These are phyloP conservation scores for Amauroascus verrucosus DNA, from an alignment of 2,329 filamentous ascomycete genomes.

Conservation along the genomic window DNA sequence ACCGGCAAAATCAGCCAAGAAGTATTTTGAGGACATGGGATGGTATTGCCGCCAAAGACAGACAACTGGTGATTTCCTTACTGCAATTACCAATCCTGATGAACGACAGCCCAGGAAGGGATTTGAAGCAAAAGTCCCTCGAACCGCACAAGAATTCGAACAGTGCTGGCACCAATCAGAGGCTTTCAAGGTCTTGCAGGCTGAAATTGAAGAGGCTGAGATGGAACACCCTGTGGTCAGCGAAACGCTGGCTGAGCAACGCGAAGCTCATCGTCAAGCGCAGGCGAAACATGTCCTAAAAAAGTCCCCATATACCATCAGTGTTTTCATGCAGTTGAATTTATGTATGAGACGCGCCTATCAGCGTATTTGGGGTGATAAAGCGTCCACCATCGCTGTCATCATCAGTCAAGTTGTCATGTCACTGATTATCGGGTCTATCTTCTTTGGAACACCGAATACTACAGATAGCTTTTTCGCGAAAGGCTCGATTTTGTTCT, in stretches of 20 bases:
- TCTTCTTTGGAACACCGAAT: conserved; percentile 45
- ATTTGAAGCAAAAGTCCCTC: conserved; percentile 52
- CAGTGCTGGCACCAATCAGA: conserved; percentile 37
- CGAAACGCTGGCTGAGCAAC: conserved; percentile 24
- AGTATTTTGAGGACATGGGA: conserved; percentile 59
- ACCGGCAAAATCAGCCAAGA: conserved; percentile 47
- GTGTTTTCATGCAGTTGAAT: conserved; percentile 61
- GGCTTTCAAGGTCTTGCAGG: conserved; percentile 24
- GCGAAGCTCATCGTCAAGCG: conserved; percentile 24
- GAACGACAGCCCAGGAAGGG: conserved; percentile 49
- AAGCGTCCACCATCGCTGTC: conserved; percentile 59
- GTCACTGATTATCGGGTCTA: conserved; percentile 63
- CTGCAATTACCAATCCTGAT: conserved; percentile 54
- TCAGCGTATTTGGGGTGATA: conserved; percentile 63
- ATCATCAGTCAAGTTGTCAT: conserved; percentile 59
- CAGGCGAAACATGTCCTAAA: conserved; percentile 32
- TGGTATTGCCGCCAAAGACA: conserved; percentile 58
- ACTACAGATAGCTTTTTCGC: conserved; percentile 65
- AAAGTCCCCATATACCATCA: conserved; percentile 62
- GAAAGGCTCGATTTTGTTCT: conserved; percentile 72
- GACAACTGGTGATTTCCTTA: conserved; percentile 60
- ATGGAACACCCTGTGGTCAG: conserved; percentile 26
- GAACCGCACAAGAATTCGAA: conserved; percentile 59
- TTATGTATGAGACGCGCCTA: conserved; percentile 78
- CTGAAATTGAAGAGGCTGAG: conserved; percentile 29